Evolutionary conservation across 768 basidiomycete species (phyloP).

Genomic region (Lactarius deliciosus): DNA sequence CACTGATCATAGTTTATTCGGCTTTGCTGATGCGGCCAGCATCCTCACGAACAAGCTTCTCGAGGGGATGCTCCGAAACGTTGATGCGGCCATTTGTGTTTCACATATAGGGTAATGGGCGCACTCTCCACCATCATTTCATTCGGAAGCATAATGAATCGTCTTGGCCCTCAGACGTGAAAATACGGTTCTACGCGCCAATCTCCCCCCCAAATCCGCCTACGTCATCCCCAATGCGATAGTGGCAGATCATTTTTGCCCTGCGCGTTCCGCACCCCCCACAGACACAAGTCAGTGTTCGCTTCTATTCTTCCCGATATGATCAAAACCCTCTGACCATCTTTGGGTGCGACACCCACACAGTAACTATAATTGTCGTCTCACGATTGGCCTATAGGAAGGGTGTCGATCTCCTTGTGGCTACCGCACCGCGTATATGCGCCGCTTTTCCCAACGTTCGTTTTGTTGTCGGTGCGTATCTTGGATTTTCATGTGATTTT

Average conservation of each 20-base stretch:
- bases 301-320: not conserved
- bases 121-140: not conserved
- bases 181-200: constrained; percentile 89
- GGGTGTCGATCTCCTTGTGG: constrained; percentile 93
- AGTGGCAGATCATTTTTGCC: constrained; percentile 82
- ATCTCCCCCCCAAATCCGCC: constrained; percentile 59
- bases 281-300: constrained; percentile 56
- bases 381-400: constrained; percentile 93
- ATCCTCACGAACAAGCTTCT: constrained; percentile 97
- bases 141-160: not conserved
- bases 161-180: constrained; percentile 67
- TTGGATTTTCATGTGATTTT: constrained; percentile 6
- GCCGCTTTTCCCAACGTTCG: constrained; percentile 79
- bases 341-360: not conserved
- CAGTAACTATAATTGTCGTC: constrained; percentile 90
- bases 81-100: constrained; percentile 94
- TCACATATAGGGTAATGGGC: constrained; percentile 86
- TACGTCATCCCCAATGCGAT: constrained; percentile 95
- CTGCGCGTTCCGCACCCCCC: constrained; percentile 46
- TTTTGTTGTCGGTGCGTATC: constrained; percentile 73
- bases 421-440: constrained; percentile 89
- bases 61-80: constrained; percentile 80
- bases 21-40: constrained; percentile 95
- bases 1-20: constrained; percentile 96
- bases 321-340: not conserved